Evolutionary conservation across 345 rosid genomes (phyloP).

Genomic region (Punica granatum): DNA sequence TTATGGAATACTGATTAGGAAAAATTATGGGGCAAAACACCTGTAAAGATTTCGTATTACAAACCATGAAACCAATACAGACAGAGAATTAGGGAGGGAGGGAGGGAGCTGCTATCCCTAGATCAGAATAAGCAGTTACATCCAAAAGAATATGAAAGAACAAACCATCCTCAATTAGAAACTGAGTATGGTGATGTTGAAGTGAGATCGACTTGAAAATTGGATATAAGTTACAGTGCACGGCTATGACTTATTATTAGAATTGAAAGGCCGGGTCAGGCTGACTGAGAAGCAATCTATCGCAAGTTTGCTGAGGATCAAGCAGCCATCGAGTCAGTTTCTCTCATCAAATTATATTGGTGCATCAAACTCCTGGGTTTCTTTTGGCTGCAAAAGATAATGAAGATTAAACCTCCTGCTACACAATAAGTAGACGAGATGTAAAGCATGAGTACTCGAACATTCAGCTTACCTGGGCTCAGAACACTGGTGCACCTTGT

Average conservation of each 20-base stretch:
- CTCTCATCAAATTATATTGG: background rate
- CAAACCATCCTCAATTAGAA: too few species aligned
- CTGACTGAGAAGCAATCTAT: background rate
- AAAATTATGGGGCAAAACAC: too few species aligned
- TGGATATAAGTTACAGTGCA: background rate
- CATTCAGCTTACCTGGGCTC: slow-evolving; percentile 2
- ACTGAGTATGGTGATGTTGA: background rate
- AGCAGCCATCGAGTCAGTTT: background rate
- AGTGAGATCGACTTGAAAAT: background rate
- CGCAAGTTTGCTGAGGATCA: background rate
- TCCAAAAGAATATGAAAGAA: too few species aligned
- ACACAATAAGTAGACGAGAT: background rate
- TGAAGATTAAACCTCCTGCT: background rate
- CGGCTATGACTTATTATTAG: background rate
- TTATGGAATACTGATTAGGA: too few species aligned
- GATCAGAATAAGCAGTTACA: too few species aligned
- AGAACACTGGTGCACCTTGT: slow-evolving; percentile 1
- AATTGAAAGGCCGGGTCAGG: background rate
- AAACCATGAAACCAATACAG: too few species aligned
- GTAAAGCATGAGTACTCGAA: background rate
- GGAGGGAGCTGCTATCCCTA: too few species aligned
- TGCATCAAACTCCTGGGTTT: background rate
- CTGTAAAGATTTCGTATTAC: too few species aligned
- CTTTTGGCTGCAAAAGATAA: background rate
- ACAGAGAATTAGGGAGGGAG: too few species aligned